Conservation (phyloP, 257 asterid genomes). For the Nicotiana sylvestris region DNA sequence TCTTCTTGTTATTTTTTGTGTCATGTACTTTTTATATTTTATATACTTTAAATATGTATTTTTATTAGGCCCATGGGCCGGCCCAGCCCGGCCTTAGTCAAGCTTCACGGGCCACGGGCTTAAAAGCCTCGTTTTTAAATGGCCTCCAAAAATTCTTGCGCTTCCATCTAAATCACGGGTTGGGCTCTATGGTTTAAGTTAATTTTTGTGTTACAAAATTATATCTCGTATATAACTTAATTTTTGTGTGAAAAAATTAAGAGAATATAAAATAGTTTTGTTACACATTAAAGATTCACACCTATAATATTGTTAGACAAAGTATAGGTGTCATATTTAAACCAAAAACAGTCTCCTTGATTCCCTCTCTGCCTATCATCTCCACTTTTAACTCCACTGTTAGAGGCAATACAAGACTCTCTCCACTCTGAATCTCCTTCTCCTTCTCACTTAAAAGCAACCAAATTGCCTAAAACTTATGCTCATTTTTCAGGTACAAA, state of each 20-base stretch:
- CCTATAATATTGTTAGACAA: neutral
- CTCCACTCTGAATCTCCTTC: neutral
- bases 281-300: neutral
- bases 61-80: too few species aligned
- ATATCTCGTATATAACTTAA: too few species aligned
- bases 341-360: conserved; percentile 10
- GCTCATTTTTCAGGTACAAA: neutral
- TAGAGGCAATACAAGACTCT: conserved; percentile 2
- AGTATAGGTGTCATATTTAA: neutral
- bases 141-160: too few species aligned
- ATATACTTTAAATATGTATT: too few species aligned
- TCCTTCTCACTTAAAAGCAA: neutral
- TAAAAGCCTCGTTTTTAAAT: too few species aligned
- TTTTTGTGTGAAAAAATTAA: neutral
- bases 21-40: too few species aligned
- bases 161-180: too few species aligned
- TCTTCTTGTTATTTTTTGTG: too few species aligned
- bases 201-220: too few species aligned
- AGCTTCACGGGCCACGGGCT: too few species aligned
- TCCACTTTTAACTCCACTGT: conserved; percentile 10
- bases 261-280: neutral
- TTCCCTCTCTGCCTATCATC: conserved; percentile 18
- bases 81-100: too few species aligned
- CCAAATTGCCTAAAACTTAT: neutral
- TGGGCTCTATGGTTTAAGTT: too few species aligned